Base-by-base conservation (phyloP, 176 grass and related monocot genomes). In the Carex parvula region DNA sequence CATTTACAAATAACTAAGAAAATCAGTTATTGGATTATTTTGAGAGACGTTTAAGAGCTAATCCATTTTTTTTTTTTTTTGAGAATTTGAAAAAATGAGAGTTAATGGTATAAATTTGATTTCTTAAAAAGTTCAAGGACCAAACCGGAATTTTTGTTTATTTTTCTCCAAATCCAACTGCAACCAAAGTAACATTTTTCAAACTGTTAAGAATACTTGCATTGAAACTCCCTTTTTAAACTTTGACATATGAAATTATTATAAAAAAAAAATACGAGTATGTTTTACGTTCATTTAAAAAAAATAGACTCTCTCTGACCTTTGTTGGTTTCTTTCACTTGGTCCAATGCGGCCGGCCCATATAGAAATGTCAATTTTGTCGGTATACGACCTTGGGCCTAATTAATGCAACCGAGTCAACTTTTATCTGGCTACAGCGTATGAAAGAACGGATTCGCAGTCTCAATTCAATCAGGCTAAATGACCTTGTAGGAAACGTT, bases 401-500 rank as follows among this genome's bases (percentile, higher is more conserved):
- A 4, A 44, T 20, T 50, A 46, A 21, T 39, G 6, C 70, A 73
- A 48, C 44, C 6, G n/a, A 73, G 70, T 73, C 70, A 73, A 52
- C 22, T 73, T 73, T 50, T 29, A 67, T 35, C 4, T 59, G 18
- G 57, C 46, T 3, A 50, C 9, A 48, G 46, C 46, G 44, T 46
- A 9, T 46, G 56, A 59, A 18, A 59, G 29, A 30, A 66, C 1
- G 70, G 3, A 22, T 73, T 73, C 10, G 6, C 22, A 24, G 41
- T 24, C 42, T 52, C 10, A 20, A 26, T 74, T 74, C 10, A 53
- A 74, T 73, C 9, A 5, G 41, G 20, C 20, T 53, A 53, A 74
- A 20, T 52, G 70, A 22, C n/a, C 44, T 74, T 74, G 70, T 74
- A 8, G 44, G 70, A 74, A 3, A 53, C 70, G 44, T 74, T 73